A percentile compares a stretch with the other conserved stretches of the same genome.
Conservation (phyloP, 768 basidiomycete genomes). For the Pleurotus cornucopiae region DNA sequence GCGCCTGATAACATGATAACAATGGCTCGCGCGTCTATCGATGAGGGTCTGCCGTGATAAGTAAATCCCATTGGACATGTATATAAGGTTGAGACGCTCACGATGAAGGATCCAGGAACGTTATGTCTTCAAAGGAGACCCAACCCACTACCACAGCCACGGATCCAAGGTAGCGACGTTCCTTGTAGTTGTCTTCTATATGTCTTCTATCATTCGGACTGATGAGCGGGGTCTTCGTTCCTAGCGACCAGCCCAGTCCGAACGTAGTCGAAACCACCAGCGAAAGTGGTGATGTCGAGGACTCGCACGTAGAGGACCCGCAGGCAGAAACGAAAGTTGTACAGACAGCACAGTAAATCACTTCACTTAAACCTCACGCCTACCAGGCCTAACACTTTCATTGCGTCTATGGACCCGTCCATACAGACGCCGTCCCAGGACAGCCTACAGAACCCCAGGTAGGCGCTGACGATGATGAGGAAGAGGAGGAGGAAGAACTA, state of each 20-base stretch:
- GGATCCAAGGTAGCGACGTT: not conserved
- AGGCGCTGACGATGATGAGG: not conserved
- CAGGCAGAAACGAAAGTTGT: not conserved
- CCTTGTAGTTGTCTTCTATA: not conserved
- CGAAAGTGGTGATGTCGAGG: not conserved
- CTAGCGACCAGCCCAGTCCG: not conserved
- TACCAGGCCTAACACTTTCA: not conserved
- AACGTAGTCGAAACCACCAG: not conserved
- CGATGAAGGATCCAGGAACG: not conserved
- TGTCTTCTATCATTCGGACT: not conserved
- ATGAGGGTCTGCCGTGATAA: too few relatives aligned
- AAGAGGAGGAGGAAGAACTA: not conserved
- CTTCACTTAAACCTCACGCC: not conserved
- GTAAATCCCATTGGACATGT: not conserved
- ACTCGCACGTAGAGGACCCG: not conserved
- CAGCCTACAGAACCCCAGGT: too few relatives aligned
- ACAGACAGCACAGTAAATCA: not conserved
- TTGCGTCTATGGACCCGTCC: not conserved
- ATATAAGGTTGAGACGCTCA: not conserved
- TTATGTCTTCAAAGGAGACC: not conserved
- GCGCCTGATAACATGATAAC: not conserved
- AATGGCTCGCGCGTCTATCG: not conserved
- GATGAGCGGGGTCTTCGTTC: too few relatives aligned
- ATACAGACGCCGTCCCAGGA: too few relatives aligned
- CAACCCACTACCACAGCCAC: not conserved